Conservation (phyloP, 2,329 filamentous ascomycete genomes). For the Phoma sp. region DNA sequence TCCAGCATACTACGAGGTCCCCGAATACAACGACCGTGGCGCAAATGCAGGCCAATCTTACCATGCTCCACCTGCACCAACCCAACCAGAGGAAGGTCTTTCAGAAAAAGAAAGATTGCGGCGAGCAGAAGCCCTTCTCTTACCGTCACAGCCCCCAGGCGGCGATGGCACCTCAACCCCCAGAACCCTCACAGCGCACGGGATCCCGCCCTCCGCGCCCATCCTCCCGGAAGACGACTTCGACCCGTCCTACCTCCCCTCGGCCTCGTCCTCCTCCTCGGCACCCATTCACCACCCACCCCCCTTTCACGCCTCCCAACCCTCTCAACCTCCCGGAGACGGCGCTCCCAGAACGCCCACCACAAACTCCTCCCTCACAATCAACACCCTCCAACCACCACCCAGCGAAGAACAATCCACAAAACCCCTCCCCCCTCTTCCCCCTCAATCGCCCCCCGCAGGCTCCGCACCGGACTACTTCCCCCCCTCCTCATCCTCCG, state of each 20-base stretch:
- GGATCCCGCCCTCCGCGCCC: slow-evolving; percentile 45
- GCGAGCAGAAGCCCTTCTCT: slow-evolving; percentile 75
- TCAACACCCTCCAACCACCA: slow-evolving; percentile 22
- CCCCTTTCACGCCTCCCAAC: slow-evolving; percentile 29
- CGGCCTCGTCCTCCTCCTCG: slow-evolving; percentile 31
- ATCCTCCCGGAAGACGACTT: slow-evolving; percentile 41
- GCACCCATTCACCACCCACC: slow-evolving; percentile 33
- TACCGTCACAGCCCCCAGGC: slow-evolving; percentile 79
- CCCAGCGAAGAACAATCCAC: slow-evolving; percentile 17
- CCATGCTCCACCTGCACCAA: slow-evolving; percentile 60
- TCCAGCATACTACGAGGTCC: slow-evolving; percentile 37
- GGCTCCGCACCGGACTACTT: slow-evolving; percentile 33
- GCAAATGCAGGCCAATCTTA: slow-evolving; percentile 54
- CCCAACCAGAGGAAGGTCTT: slow-evolving; percentile 63
- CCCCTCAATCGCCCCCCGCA: slow-evolving; percentile 26
- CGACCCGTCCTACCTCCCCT: slow-evolving; percentile 27
- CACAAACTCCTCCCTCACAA: slow-evolving; percentile 33
- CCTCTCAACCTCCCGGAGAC: slow-evolving; percentile 17
- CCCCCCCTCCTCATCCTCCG: slow-evolving; percentile 31
- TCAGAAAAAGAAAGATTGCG: slow-evolving; percentile 84
- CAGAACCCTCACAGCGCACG: slow-evolving; percentile 37
- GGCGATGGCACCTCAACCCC: slow-evolving; percentile 52
- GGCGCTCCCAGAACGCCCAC: slow-evolving; percentile 23
- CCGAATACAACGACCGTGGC: slow-evolving; percentile 35
- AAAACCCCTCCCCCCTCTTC: slow-evolving; percentile 31